These are phyloP conservation scores for Raddia guianensis DNA, from an alignment of 176 grass and related monocot species.

Conservation along the genomic window DNA sequence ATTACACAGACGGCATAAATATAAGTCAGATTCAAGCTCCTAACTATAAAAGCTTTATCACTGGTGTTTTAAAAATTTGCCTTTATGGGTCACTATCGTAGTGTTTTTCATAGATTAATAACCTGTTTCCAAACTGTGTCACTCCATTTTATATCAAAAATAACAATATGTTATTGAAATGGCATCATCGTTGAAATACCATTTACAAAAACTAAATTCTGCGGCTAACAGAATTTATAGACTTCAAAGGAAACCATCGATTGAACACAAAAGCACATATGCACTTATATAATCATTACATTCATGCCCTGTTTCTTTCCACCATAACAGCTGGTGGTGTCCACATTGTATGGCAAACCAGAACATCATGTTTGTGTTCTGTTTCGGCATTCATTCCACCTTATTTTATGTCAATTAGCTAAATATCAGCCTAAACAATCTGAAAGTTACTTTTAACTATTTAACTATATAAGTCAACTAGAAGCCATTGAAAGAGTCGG, in stretches of 20 bases:
- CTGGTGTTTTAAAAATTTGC: not conserved
- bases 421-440: constrained; percentile 19
- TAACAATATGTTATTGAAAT: not conserved
- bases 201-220: not conserved
- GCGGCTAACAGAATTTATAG: not conserved
- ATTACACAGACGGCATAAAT: not conserved
- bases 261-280: constrained; percentile 14
- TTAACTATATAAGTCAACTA: not conserved
- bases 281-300: not conserved
- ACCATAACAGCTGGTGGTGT: constrained; percentile 14
- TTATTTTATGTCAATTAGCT: not conserved
- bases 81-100: not conserved
- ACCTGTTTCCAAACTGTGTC: not conserved
- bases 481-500: not conserved
- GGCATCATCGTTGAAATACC: not conserved
- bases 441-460: not conserved
- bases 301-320: not conserved
- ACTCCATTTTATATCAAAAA: not conserved
- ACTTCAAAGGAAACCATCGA: not conserved
- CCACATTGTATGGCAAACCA: constrained; percentile 26
- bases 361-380: not conserved
- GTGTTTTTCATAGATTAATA: not conserved
- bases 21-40: not conserved
- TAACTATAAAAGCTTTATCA: not conserved
- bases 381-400: not conserved